Base-by-base conservation (phyloP, 176 grass and related monocot genomes). In the Poa pratensis region DNA sequence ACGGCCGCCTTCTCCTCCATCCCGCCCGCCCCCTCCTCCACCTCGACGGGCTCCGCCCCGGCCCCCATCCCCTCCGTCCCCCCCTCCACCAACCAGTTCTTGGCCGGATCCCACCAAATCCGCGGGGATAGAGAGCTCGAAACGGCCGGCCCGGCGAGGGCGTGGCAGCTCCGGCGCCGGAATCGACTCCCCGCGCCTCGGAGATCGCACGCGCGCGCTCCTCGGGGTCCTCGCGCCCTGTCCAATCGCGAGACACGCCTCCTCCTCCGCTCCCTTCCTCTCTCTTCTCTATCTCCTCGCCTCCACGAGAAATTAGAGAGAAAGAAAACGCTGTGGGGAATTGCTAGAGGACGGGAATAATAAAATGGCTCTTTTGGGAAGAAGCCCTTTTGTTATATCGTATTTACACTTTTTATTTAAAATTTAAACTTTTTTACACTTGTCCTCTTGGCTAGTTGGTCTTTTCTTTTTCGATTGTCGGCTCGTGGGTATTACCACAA, bases 301-400 rank as follows among this genome's bases (percentile, higher is more conserved):
- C 81, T 81, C 81, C 89, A 91, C 89, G 76, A 87, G 85, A 91
- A 91, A 91, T 91, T 82, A 42, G 50, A 78, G 55, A 18, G 19
- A 16, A 69, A 34, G 43, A 75, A 82, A 74, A 67, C 15, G 64
- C 14, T 20, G 24, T 64, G 35, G 60, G 26, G 58, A 61, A 69
- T 39, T 35, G 18, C 32, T 57, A 22, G 20, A 14, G 8, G 35
- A 77, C 52, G 53, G 68, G 59, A 80, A 84, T 60, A 40, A 59
- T 60, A 50, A 59, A 68, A 60, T 39, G n/a, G 60, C 8, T 1
- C 1, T 79, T 90, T 90, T 54, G 37, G 28, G 0, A 4, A 0
- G 0, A 52, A 4, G 3, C 23, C 89, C 84, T 84, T 61, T 0
- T 1, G 0, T 6, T 73, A 3, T 66, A 14, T 0, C 19, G 6